Percentiles rank a stretch among this genome's conserved stretches.
phyloP scores from a whole-genome alignment of 805 yeast genomes.

The Wickerhamomyces canadensis region DNA sequence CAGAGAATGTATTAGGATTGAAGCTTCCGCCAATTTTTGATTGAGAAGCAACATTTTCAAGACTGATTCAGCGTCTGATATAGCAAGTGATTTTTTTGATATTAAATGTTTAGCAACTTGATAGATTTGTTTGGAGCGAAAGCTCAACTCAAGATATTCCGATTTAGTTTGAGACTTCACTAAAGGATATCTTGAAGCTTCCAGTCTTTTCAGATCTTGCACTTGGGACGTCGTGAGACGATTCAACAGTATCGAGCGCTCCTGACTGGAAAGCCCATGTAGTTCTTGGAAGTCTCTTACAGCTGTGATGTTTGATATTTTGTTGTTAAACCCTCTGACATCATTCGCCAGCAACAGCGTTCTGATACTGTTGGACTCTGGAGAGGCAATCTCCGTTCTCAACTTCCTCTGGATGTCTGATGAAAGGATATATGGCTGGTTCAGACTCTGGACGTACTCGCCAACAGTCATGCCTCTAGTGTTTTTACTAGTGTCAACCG shows the following conservation, averaged over 20 bases:
- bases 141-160: background rate
- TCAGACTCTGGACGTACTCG: background rate
- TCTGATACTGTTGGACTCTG: background rate
- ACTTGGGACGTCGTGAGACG: background rate
- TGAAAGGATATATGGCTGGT: background rate
- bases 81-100: background rate
- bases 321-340: background rate
- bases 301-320: background rate
- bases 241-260: background rate
- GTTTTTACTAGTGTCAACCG: background rate
- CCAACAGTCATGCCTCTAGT: background rate
- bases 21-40: conserved; percentile 1
- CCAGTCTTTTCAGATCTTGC: background rate
- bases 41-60: background rate
- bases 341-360: conserved; percentile 2
- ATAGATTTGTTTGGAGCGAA: background rate
- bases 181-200: background rate
- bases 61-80: background rate
- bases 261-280: background rate
- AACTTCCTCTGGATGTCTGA: background rate
- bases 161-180: background rate
- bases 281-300: background rate
- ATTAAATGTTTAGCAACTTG: background rate
- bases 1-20: conserved; percentile 4
- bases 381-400: background rate